A percentile compares a stretch with the other conserved stretches of the same genome.
These are phyloP conservation scores for Colletotrichum tropicicola DNA, from an alignment of 2,329 filamentous ascomycete species.

Conservation along the genomic window DNA sequence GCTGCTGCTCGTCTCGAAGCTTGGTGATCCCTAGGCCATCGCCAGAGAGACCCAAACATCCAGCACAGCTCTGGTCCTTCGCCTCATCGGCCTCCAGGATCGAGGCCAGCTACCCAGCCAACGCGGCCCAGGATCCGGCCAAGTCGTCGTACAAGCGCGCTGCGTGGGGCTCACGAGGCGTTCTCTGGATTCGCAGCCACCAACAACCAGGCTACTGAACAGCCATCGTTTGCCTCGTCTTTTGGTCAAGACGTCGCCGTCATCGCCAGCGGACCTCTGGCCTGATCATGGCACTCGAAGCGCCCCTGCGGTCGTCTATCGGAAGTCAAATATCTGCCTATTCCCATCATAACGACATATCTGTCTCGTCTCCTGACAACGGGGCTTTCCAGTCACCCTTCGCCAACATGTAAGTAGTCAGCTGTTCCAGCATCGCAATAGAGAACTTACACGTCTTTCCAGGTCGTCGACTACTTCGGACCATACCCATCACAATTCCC, in stretches of 20 bases:
- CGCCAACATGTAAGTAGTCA: conserved; percentile 59
- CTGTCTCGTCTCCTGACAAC: conserved; percentile 62
- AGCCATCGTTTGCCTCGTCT: background rate
- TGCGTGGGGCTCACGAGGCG: conserved; percentile 34
- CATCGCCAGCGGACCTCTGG: background rate
- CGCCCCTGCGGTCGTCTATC: conserved; percentile 69
- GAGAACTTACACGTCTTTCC: conserved; percentile 40
- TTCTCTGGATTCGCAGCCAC: conserved; percentile 28
- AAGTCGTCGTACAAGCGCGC: conserved; percentile 18
- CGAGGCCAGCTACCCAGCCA: conserved; percentile 5
- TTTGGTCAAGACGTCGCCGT: background rate
- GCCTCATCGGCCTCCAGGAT: conserved; percentile 23
- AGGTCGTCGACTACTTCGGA: conserved; percentile 52
- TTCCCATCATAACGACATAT: conserved; percentile 63
- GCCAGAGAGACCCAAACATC: conserved; percentile 32
- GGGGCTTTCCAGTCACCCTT: conserved; percentile 58
- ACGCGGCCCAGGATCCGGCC: background rate
- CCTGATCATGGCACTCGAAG: conserved; percentile 66
- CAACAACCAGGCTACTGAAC: conserved; percentile 1
- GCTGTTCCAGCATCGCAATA: background rate
- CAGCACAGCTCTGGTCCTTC: conserved; percentile 27
- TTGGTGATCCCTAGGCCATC: conserved; percentile 34
- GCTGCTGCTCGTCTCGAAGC: conserved; percentile 35
- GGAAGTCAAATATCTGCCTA: conserved; percentile 64
- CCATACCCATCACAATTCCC: conserved; percentile 50